Evolutionary conservation across 2,329 filamentous ascomycete genomes (phyloP).

Genomic region (Colletotrichum sp.): DNA sequence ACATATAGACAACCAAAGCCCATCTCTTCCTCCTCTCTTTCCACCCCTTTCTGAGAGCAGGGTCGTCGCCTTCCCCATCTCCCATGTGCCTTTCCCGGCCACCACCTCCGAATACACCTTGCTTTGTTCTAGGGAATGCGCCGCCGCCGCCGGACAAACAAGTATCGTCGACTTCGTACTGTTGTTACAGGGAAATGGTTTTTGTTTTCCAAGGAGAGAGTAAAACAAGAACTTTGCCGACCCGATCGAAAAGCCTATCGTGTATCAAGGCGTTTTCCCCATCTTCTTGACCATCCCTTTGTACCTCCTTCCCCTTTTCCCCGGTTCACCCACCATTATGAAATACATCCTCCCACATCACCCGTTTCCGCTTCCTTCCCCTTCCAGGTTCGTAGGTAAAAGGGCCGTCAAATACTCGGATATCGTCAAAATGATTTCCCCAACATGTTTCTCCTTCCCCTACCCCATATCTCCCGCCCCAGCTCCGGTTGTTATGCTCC

Average conservation of each 20-base stretch:
- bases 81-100: neutral
- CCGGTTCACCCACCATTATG: constrained; percentile 1
- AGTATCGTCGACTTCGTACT: constrained; percentile 16
- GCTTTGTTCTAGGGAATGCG: constrained; percentile 2
- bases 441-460: neutral
- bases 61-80: neutral
- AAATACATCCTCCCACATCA: neutral
- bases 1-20: constrained; percentile 15
- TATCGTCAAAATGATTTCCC: constrained; percentile 9
- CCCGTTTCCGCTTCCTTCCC: neutral
- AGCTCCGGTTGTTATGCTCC: constrained; percentile 17
- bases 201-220: neutral
- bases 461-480: neutral
- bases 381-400: constrained; percentile 6
- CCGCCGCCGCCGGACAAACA: neutral
- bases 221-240: neutral
- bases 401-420: constrained; percentile 15
- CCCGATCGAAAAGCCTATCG: neutral
- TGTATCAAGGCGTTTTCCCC: neutral
- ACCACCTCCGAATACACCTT: neutral
- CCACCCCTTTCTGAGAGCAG: neutral
- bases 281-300: neutral
- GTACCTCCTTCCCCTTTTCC: neutral
- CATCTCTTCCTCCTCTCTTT: neutral
- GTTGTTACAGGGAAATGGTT: constrained; percentile 12